Base-by-base conservation (phyloP, 73 alveolate species). In the Tetrahymena elliotti region DNA sequence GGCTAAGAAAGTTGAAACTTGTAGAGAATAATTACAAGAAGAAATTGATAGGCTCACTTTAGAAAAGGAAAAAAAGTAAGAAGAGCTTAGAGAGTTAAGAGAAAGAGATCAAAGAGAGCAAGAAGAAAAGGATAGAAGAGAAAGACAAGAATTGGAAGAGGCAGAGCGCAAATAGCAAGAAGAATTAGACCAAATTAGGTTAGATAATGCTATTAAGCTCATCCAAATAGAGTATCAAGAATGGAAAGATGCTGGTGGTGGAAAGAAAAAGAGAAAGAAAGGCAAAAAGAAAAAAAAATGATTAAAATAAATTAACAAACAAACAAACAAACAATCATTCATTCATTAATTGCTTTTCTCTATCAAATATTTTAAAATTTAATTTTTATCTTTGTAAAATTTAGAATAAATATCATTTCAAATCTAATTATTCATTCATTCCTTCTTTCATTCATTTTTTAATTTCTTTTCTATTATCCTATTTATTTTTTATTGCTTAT, bases 211-310 rank as follows among this genome's bases (percentile, higher is more conserved):
- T 27, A 88, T 94, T 27, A 94, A 94, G 92, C 93, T 94, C 38
- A 94, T 94, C 52, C 93, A 94, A 40, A 94, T 84, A 54, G 96
- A 94, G 92, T 92, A 84, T 53, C 93, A 84, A 94, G 96, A 94
- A 35, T 84, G 96, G 93, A 94, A 94, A 52, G 96, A 94, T 92
- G 96, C 95, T 33, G 93, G 93, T 38, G 96, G 96, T 88, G 95
- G 93, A n/a, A 94, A 94, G 93, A 94, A 94, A 47, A 94, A 94
- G 96, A 94, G 92, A 53, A 92, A 83, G 34, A 94, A 94, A 94
- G 83, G 83, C 52, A 83, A 93, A 37, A 94, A 94, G 95, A 94
- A 94, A 92, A 68, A 68, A 10, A 68, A 68, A 68, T 68, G 88
- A 68, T 68, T 68, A 2, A 4, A 2, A 7, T n/a, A 10, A 40